Percentiles rank a stretch among this genome's conserved stretches.
Evolutionary conservation across 495 filamentous ascomycete species (phyloP).

Genomic region (Penicillium subrubescens): DNA sequence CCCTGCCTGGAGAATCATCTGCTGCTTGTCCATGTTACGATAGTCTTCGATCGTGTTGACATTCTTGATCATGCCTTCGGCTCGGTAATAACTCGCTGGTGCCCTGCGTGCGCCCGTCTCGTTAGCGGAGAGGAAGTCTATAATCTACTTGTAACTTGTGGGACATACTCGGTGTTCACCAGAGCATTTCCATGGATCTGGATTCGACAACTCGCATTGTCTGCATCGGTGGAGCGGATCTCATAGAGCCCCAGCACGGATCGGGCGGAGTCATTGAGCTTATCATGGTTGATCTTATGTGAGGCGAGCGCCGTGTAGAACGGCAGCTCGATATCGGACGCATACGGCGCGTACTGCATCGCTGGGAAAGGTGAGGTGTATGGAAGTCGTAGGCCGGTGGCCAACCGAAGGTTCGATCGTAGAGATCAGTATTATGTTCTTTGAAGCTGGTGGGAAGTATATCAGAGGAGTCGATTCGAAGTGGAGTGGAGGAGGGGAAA

Average conservation of each 20-base stretch:
- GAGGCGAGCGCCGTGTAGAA: conserved; percentile 89
- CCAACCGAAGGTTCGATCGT: not conserved
- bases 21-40: conserved; percentile 69
- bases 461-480: not conserved
- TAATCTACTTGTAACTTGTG: not conserved
- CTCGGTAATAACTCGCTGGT: conserved; percentile 71
- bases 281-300: conserved; percentile 94
- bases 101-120: conserved; percentile 51
- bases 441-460: conserved; percentile 1
- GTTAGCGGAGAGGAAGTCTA: conserved; percentile 9
- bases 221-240: conserved; percentile 65
- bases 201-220: conserved; percentile 76
- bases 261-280: conserved; percentile 88
- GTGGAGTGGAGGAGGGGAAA: conserved; percentile 9
- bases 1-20: conserved; percentile 71
- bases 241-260: conserved; percentile 88
- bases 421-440: not conserved
- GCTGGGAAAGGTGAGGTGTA: not conserved
- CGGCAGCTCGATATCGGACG: conserved; percentile 89
- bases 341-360: conserved; percentile 79
- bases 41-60: conserved; percentile 96
- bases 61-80: conserved; percentile 93
- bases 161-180: conserved; percentile 69
- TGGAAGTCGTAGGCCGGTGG: not conserved
- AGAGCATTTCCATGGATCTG: conserved; percentile 87